Base-by-base conservation (phyloP, 371 early-diverging fungal genomes). In the Entomophthora muscae region DNA sequence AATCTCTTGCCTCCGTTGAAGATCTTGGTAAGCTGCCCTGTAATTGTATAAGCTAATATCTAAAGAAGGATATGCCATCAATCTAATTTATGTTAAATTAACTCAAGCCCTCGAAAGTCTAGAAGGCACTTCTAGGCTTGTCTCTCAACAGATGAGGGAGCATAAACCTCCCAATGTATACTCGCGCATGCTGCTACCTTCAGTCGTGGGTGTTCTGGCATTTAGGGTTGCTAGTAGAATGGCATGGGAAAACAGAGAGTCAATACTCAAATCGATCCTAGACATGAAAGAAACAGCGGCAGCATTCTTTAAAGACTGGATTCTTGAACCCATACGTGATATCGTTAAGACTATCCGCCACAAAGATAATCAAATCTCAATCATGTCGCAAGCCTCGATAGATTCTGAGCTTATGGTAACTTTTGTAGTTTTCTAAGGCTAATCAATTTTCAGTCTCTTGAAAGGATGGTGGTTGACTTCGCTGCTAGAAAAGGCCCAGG, bases 301-400 rank as follows among this genome's bases (percentile, higher is more conserved):
- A 22, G 75, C 79, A 60, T 85, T 88, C 64, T 72, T 76, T 17
- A 66, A 70, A 13, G 81, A 91, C 70, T 95, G 91, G 86, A 76
- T 96, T 7, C 75, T 84, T 71, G 75, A 82, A 24, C 96, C 96
- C 0, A 66, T 89, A 3, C 65, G 70, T 22, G 74, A 82, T 42
- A 82, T 91, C n/a, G 88, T 82, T 70, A 75, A 80, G n/a, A 95
- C 93, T 1, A 84, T 96, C 32, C 79, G 93, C 30, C 84, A 92
- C 59, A 76, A 78, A 31, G 89, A 90, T 57, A 73, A 76, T 24
- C 76, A 84, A 54, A 72, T 94, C 32, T 84, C 83, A 17, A 67
- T 93, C 27, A 71, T 86, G 57, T 85, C 91, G 1, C 79, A 85
- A 29, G 85, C 86, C 57, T 83, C 85, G 0, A 71, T 95, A 57